Evolutionary conservation across 2,329 filamentous ascomycete species (phyloP).

Genomic region (Trichophyton rubrum): DNA sequence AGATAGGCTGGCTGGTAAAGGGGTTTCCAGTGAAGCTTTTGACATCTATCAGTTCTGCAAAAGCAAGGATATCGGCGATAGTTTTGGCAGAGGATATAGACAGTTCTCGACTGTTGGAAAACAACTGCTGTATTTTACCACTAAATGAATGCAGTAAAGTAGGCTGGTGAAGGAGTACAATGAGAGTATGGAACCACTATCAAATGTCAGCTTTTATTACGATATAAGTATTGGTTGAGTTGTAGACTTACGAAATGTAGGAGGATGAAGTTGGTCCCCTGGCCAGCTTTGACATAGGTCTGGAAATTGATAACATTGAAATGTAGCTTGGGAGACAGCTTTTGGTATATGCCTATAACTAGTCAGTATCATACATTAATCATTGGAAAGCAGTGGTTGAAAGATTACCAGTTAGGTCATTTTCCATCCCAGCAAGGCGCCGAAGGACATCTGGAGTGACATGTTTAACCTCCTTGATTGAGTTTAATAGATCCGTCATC

Average conservation of each 20-base stretch:
- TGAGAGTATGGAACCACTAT: constrained; percentile 70
- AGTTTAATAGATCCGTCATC: constrained; percentile 73
- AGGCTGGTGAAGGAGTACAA: constrained; percentile 73
- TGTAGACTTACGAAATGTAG: constrained; percentile 49
- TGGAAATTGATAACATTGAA: constrained; percentile 83
- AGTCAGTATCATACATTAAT: constrained; percentile 5
- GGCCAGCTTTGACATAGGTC: constrained; percentile 64
- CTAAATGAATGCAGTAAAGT: constrained; percentile 68
- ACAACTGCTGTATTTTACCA: constrained; percentile 55
- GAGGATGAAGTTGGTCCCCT: constrained; percentile 76
- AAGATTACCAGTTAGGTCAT: constrained; percentile 54
- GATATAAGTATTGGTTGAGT: background rate
- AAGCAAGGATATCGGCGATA: constrained; percentile 76
- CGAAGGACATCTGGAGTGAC: constrained; percentile 63
- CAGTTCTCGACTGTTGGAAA: constrained; percentile 65
- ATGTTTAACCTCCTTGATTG: constrained; percentile 60
- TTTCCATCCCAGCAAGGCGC: constrained; percentile 64
- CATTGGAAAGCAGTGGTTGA: background rate
- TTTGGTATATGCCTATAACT: constrained; percentile 50
- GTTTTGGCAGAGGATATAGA: constrained; percentile 87
- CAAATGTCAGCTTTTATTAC: background rate
- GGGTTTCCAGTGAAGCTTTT: constrained; percentile 80
- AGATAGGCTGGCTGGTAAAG: constrained; percentile 82
- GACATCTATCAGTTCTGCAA: constrained; percentile 72
- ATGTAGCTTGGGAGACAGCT: constrained; percentile 59